These are phyloP conservation scores for Calycina marina DNA, from an alignment of 2,329 filamentous ascomycete species.

Conservation along the genomic window DNA sequence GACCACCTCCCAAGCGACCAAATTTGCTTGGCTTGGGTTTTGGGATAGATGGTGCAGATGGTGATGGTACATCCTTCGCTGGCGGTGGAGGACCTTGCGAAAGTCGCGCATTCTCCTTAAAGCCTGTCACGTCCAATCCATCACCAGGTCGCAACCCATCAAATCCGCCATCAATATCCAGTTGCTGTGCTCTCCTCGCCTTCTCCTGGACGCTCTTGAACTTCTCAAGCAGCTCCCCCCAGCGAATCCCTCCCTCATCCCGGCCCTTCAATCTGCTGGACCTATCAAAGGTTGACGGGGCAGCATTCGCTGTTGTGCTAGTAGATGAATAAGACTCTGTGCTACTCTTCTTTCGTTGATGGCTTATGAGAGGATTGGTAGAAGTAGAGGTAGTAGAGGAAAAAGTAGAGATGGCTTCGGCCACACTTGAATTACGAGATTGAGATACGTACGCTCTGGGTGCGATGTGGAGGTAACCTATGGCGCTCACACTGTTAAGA, in stretches of 20 bases:
- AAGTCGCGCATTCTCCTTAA: slow-evolving; percentile 22
- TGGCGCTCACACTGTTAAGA: slow-evolving; percentile 91
- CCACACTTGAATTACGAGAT: slow-evolving; percentile 23
- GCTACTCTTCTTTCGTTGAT: slow-evolving; percentile 19
- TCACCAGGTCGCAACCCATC: slow-evolving; percentile 28
- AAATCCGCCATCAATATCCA: slow-evolving; percentile 29
- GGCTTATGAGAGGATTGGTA: too few species aligned
- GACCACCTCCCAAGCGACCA: slow-evolving; percentile 44
- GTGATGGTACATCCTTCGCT: slow-evolving; percentile 32
- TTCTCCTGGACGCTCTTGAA: slow-evolving; percentile 85
- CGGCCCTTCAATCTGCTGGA: slow-evolving; percentile 65
- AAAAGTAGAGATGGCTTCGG: slow-evolving; percentile 20
- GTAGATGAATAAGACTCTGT: slow-evolving; percentile 22
- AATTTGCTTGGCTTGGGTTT: slow-evolving; percentile 53
- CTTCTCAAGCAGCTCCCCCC: slow-evolving; percentile 87
- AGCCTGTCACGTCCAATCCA: slow-evolving; percentile 24
- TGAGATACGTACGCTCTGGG: slow-evolving; percentile 54
- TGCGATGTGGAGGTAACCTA: slow-evolving; percentile 81
- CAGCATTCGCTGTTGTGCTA: slow-evolving; percentile 32
- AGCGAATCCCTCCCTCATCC: slow-evolving; percentile 75
- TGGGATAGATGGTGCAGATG: slow-evolving; percentile 38
- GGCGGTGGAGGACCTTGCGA: slow-evolving; percentile 28
- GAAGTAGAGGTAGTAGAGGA: too few species aligned
- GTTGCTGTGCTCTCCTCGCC: slow-evolving; percentile 55
- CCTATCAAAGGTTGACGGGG: slow-evolving; percentile 49